Conservation (phyloP, 108 stramenopile species). For the Schizochytrium sp. region DNA sequence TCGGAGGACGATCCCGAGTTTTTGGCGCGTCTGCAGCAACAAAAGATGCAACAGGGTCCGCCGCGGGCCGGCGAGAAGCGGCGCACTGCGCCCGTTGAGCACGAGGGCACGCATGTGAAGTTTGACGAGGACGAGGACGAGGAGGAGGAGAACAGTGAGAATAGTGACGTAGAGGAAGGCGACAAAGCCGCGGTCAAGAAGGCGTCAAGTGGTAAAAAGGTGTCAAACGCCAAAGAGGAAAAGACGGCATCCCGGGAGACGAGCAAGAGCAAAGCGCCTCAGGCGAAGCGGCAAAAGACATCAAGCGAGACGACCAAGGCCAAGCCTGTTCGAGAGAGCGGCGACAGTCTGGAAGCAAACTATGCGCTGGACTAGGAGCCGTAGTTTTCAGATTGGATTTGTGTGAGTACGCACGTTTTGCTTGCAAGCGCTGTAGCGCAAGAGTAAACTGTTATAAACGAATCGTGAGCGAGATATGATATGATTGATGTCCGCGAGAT, state of each 20-base stretch:
- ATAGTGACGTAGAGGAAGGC: neutral
- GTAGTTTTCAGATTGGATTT: no score
- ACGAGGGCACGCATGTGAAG: neutral
- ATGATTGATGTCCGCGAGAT: neutral
- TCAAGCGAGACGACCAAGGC: neutral
- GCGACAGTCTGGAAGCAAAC: constrained; percentile 4
- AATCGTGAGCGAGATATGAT: neutral
- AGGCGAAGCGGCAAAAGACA: neutral
- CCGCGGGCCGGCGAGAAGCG: neutral
- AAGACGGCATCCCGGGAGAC: neutral
- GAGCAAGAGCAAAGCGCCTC: neutral
- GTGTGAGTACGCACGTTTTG: no score
- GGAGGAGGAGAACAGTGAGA: neutral
- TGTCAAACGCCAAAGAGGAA: no score
- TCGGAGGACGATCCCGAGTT: no score
- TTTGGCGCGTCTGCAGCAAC: no score
- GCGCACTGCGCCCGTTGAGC: neutral
- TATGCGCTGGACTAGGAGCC: neutral
- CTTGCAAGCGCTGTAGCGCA: neutral
- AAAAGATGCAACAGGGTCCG: neutral
- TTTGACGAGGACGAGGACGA: neutral
- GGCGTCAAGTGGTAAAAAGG: neutral
- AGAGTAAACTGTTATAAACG: neutral
- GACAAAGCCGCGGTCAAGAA: neutral
- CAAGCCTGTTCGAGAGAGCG: neutral